Base-by-base conservation (phyloP, 345 rosid species). In the Murraya paniculata region DNA sequence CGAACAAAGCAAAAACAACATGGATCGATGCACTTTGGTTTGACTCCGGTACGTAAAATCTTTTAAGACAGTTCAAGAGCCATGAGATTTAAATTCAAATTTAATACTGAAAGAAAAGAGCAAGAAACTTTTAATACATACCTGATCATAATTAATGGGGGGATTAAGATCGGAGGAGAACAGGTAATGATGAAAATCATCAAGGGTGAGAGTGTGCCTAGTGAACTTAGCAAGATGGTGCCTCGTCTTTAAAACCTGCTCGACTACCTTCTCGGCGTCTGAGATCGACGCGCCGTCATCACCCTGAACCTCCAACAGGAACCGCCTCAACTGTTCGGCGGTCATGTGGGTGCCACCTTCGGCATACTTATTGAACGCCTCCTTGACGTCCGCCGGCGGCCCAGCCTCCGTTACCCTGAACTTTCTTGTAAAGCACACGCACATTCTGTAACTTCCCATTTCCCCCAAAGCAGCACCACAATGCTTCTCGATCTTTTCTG, bases 361-460 rank as follows among this genome's bases (percentile, higher is more conserved):
- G 0, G 96, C 71, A 65, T 91, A 92, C 79, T 81, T 85, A 4
- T 36, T 27, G 77, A 95, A 95, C 9, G 88, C 86, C 36, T 82
- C 88, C 77, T 39, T 86, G 30, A 93, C 89, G 73, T 93, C 98
- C 36, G 22, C 78, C 4, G 93, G 96, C 6, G 99, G 97, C 64
- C 80, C 89, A 0, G 93, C 87, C 82, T 91, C 92, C 61, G 85
- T 84, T 30, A 84, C 70, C 73, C 84, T 87, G 86, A 93, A 93
- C 89, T 82, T 92, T 85, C 96, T 82, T 3, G 84, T 90, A 85
- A 93, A 95, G 82, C 91, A 86, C 64, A 88, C 50, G 73, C 97
- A 95, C 81, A 89, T 78, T 77, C 89, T 88, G 74, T 91, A 95
- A 80, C 82, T 91, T 64, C 92, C 92, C 93, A 91, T 91, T 22